phyloP scores from a whole-genome alignment of 345 rosid species.

The Iberis pinnata region DNA sequence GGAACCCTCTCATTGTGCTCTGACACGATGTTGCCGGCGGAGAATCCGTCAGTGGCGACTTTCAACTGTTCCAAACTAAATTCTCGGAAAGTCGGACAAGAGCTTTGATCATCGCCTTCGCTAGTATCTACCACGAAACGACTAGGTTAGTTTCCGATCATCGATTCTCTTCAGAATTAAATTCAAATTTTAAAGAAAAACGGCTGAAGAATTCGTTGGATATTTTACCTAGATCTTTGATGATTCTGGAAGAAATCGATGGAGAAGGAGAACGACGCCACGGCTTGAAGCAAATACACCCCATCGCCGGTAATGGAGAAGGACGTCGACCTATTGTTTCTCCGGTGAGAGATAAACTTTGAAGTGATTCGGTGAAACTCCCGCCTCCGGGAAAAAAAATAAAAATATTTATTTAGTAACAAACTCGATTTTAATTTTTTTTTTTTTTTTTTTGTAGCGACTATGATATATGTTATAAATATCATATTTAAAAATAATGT shows the following conservation, averaged over 20 bases:
- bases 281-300: slow-evolving; percentile 27
- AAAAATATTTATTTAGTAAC: slow-evolving; percentile 7
- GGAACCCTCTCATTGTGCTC: slow-evolving; percentile 96
- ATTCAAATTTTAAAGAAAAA: background rate
- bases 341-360: slow-evolving; percentile 5
- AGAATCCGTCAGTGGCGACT: slow-evolving; percentile 66
- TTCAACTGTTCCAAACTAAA: slow-evolving; percentile 60
- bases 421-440: too few species aligned
- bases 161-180: background rate
- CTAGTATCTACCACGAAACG: slow-evolving; percentile 8
- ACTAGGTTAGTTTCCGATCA: slow-evolving; percentile 20
- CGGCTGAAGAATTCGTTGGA: background rate
- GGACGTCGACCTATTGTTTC: slow-evolving; percentile 1
- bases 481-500: slow-evolving; percentile 5
- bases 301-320: slow-evolving; percentile 23
- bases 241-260: slow-evolving; percentile 17
- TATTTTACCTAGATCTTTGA: slow-evolving; percentile 20
- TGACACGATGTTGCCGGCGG: slow-evolving; percentile 75
- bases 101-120: slow-evolving; percentile 4
- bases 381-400: slow-evolving; percentile 17
- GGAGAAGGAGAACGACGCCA: slow-evolving; percentile 23
- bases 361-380: slow-evolving; percentile 23
- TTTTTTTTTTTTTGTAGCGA: background rate
- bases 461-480: background rate
- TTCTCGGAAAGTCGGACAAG: slow-evolving; percentile 59